phyloP scores from a whole-genome alignment of 768 basidiomycete species.

The Agrocybe pediades region DNA sequence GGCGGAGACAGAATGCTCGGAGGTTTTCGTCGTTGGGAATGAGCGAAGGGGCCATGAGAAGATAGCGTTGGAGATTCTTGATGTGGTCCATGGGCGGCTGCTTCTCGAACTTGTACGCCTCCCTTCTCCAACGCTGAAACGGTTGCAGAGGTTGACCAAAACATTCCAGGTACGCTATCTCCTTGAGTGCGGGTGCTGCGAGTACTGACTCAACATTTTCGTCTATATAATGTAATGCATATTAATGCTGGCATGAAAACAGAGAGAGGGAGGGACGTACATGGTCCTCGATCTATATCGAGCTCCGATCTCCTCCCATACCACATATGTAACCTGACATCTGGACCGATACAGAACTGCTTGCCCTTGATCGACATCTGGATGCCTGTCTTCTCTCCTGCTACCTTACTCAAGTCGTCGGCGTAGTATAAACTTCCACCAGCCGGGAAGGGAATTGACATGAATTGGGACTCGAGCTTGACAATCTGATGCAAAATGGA shows the following conservation, averaged over 20 bases:
- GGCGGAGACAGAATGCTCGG: slow-evolving; percentile 47
- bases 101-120: slow-evolving; percentile 42
- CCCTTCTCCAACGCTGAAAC: slow-evolving; percentile 43
- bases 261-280: slow-evolving; percentile 40
- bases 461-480: slow-evolving; percentile 48
- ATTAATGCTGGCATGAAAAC: slow-evolving; percentile 21
- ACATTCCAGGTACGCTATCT: slow-evolving; percentile 45
- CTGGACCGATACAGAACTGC: slow-evolving; percentile 49
- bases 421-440: slow-evolving; percentile 53
- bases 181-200: slow-evolving; percentile 43
- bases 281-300: slow-evolving; percentile 52
- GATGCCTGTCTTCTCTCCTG: slow-evolving; percentile 31
- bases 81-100: slow-evolving; percentile 45
- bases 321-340: slow-evolving; percentile 46
- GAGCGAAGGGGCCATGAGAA: slow-evolving; percentile 47
- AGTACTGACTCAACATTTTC: slow-evolving; percentile 45
- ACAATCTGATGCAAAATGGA: slow-evolving; percentile 46
- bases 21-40: slow-evolving; percentile 40
- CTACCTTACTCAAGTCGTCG: slow-evolving; percentile 43
- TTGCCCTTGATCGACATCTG: slow-evolving; percentile 38
- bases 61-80: slow-evolving; percentile 50
- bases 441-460: slow-evolving; percentile 49
- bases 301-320: slow-evolving; percentile 51
- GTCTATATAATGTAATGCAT: slow-evolving; percentile 45
- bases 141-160: slow-evolving; percentile 52